A percentile compares a stretch with the other conserved stretches of the same genome.
Conservation (phyloP, 306 rosid species). For the Sindora glabra region DNA sequence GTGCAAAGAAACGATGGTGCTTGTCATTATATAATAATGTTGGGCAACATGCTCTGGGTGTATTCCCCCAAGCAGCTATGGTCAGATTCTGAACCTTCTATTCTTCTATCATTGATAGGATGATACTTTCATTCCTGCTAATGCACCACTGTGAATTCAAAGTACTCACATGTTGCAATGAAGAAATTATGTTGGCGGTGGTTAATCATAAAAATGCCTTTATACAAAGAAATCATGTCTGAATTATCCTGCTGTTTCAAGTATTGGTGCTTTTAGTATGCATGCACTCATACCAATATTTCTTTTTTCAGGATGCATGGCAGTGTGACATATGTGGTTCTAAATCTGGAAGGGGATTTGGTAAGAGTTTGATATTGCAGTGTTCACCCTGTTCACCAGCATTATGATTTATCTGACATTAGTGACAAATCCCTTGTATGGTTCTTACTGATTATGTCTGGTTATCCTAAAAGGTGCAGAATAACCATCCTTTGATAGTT, state of each 20-base stretch:
- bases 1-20: constrained; percentile 96
- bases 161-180: background rate
- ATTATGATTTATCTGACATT: too few relatives aligned
- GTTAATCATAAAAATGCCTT: background rate
- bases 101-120: background rate
- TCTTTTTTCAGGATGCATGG: constrained; percentile 76
- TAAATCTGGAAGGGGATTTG: constrained; percentile 98
- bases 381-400: background rate
- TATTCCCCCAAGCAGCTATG: constrained; percentile 91
- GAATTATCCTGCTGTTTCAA: background rate
- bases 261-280: background rate
- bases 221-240: too few relatives aligned
- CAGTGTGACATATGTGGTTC: constrained; percentile 90
- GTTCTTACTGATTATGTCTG: too few relatives aligned
- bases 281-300: constrained; percentile 1
- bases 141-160: background rate
- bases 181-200: background rate
- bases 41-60: constrained; percentile 88
- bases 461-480: too few relatives aligned
- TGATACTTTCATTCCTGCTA: background rate
- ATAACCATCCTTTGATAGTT: too few relatives aligned
- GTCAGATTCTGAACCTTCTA: constrained; percentile 36
- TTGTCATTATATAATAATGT: constrained; percentile 77
- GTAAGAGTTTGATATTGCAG: constrained; percentile 39
- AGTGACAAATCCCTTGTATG: too few relatives aligned